phyloP scores from a whole-genome alignment of 345 rosid species.

The Eutrema japonicum region DNA sequence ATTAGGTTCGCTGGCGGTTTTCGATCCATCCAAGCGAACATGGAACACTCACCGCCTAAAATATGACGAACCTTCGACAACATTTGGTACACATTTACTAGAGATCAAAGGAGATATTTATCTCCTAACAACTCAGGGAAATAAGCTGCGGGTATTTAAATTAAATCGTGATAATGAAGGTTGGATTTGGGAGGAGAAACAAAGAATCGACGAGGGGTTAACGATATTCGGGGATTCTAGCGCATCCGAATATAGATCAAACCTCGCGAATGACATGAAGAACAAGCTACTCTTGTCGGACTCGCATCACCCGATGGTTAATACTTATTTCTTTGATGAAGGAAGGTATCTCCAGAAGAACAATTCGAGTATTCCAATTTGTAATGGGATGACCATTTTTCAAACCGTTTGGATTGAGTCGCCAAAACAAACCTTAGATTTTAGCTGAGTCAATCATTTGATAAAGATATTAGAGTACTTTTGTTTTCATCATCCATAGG shows the following conservation, averaged over 20 bases:
- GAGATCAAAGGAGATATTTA: slow-evolving; percentile 1
- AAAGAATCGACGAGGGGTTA: neutral
- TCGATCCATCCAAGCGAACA: neutral
- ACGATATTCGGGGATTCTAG: slow-evolving; percentile 1
- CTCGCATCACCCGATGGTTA: neutral
- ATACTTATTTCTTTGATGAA: neutral
- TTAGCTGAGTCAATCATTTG: neutral
- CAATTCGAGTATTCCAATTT: neutral
- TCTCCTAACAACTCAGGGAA: neutral
- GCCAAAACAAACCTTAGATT: neutral
- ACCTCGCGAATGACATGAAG: neutral
- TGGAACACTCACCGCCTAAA: neutral
- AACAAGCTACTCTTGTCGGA: neutral
- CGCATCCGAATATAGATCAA: neutral
- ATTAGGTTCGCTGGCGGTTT: neutral
- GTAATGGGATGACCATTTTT: neutral
- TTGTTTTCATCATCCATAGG: no score
- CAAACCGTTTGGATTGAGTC: slow-evolving; percentile 9
- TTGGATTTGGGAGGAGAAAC: slow-evolving; percentile 20
- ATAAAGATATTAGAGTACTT: neutral
- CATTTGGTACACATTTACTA: neutral
- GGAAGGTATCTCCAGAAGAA: neutral
- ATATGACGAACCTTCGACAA: neutral
- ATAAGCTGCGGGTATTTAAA: neutral
- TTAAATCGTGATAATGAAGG: neutral